Conservation (phyloP, 2,329 filamentous ascomycete genomes). For the Pyrenochaeta sp. region DNA sequence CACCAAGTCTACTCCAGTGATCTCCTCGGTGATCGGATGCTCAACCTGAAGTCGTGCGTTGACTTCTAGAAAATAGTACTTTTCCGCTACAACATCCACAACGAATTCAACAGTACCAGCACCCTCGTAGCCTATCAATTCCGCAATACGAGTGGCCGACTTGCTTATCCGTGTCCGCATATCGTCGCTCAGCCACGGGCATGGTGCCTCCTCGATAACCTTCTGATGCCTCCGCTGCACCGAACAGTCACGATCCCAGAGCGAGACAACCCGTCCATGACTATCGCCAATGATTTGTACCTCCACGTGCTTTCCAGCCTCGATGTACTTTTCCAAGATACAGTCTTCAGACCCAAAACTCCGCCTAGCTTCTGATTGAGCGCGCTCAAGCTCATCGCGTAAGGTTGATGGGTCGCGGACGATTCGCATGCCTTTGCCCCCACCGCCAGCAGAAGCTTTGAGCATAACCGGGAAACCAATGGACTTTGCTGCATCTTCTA, state of each 20-base stretch:
- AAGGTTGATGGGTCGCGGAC: conserved; percentile 54
- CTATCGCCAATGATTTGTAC: conserved; percentile 90
- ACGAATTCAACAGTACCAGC: conserved; percentile 93
- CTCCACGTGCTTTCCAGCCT: conserved; percentile 74
- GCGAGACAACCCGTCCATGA: conserved; percentile 78
- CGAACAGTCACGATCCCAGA: conserved; percentile 89
- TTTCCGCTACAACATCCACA: conserved; percentile 80
- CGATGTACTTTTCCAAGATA: conserved; percentile 63
- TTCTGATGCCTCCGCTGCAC: conserved; percentile 90
- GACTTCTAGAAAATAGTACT: conserved; percentile 75
- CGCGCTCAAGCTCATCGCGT: conserved; percentile 55
- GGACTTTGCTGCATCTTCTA: conserved; percentile 56
- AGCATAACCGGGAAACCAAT: conserved; percentile 64
- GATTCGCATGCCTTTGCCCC: conserved; percentile 65
- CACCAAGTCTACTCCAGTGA: conserved; percentile 4
- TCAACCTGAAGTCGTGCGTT: conserved; percentile 68
- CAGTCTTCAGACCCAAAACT: conserved; percentile 53
- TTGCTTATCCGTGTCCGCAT: conserved; percentile 70
- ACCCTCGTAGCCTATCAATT: conserved; percentile 73
- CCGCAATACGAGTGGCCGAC: conserved; percentile 73
- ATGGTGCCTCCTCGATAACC: conserved; percentile 88
- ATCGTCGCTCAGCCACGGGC: conserved; percentile 66
- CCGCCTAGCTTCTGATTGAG: conserved; percentile 60
- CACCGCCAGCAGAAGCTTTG: conserved; percentile 68
- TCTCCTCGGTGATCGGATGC: conserved; percentile 63